These are phyloP conservation scores for Lichtheimia hyalospora DNA, from an alignment of 371 early-diverging fungal genomes.

Conservation along the genomic window DNA sequence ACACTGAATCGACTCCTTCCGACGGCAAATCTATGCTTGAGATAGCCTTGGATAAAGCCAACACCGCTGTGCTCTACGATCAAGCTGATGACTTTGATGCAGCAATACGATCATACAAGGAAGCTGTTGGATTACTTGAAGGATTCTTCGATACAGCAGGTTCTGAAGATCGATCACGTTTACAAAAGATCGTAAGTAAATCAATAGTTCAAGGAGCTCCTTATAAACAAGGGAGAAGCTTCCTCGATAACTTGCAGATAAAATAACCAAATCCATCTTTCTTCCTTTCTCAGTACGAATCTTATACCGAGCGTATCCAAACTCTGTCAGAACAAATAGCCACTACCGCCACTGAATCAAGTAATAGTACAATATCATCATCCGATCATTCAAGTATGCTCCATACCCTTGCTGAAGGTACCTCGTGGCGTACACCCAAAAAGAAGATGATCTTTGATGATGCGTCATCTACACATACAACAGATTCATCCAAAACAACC, in stretches of 20 bases:
- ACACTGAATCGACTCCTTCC: neutral
- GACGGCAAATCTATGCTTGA: constrained; percentile 12
- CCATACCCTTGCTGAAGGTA: constrained; percentile 5
- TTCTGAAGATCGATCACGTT: constrained; percentile 14
- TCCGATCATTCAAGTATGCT: constrained; percentile 11
- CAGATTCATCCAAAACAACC: constrained; percentile 10
- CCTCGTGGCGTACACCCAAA: constrained; percentile 8
- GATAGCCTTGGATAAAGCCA: constrained; percentile 27
- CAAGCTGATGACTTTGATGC: constrained; percentile 10
- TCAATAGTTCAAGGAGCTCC: neutral
- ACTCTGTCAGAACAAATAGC: neutral
- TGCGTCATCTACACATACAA: constrained; percentile 12
- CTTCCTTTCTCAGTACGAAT: constrained; percentile 14
- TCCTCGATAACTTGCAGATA: neutral
- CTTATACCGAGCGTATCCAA: constrained; percentile 17
- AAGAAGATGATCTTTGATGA: constrained; percentile 5
- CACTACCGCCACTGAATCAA: constrained; percentile 1
- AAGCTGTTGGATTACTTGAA: constrained; percentile 21
- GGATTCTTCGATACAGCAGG: neutral
- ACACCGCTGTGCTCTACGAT: constrained; percentile 25
- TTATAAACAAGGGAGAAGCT: neutral
- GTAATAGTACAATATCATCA: constrained; percentile 1
- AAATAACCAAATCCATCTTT: neutral
- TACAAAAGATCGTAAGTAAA: constrained; percentile 28
- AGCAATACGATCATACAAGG: constrained; percentile 23